Evolutionary conservation across 768 basidiomycete species (phyloP), one percentile per base, ranked within the genome.

Genomic region (Leccinum aurantiacum): DNA sequence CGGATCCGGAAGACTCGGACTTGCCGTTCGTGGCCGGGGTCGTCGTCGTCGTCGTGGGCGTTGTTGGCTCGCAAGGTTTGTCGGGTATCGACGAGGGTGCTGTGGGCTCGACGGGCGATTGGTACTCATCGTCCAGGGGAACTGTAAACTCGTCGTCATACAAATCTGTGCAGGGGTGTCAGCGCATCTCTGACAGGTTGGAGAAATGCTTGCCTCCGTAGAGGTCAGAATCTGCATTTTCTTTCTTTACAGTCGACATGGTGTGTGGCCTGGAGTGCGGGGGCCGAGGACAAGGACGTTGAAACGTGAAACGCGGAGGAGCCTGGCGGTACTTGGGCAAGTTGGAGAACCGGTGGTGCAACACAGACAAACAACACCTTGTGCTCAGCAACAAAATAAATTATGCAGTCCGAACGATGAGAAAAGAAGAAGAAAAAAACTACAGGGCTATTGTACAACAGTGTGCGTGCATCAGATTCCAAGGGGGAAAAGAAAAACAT

Each of bases 61-160:
- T 50, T 60, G 70, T 50, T 58, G 64, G 53, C 58, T 70, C 64
- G 49, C 56, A 50, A 19, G 54, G 41, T 9, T 68, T 60, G 54
- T 67, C 65, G 31, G 44, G 63, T n/a, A 62, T 55, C 24, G 64
- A 59, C 41, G 72, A 60, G 50, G 65, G 53, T n/a, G 66, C 19
- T 11, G 41, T 44, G 57, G 67, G 66, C 37, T 71, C 66, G 51
- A 74, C 67, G 53, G 67, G 65, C 9, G 69, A 67, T 19, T 67
- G 66, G 41, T 65, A 69, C 53, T 77, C 74, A 56, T 75, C 73
- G 33, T 73, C 71, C 52, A 72, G 37, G 1, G 71, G 73, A 24
- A 64, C 65, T 5, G 73, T 66, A 63, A 75, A 78, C 54, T 78
- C 81, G 63, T 74, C 78, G 59, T 83, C 80, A 63, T 85, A 86